Evolutionary conservation across 257 asterid species (phyloP), one percentile per base, ranked within the genome.

Genomic region (Plantago ovata): DNA sequence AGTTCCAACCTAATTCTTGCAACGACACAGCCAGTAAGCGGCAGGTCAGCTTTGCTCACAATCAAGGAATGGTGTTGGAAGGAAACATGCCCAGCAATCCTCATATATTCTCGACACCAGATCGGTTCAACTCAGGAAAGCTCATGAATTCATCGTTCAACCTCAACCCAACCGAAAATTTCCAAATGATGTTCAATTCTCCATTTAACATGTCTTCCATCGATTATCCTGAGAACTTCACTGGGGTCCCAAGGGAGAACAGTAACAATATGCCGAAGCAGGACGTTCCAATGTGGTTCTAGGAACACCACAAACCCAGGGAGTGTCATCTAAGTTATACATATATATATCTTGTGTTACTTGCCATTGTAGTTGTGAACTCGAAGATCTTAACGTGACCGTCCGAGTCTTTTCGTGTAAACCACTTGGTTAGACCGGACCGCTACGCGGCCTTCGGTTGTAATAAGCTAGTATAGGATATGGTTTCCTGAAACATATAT

Each of bases 261-360:
- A 53, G 36, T 18, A 68, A 72, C 57, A n/a, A n/a, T n/a, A 5
- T 66, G 45, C 53, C 75, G 9, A 84, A 79, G 68, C 85, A 74
- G 60, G 84, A 87, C 50, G 64, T 41, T 23, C 18, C 81, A 0
- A 64, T 75, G 22, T 88, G 96, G 96, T 88, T 61, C 75, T 81
- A 65, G 41, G 58, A 45, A 40, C 13, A 11, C 60, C 61, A 38
- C 71, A 55, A 9, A 13, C 7, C 28, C 22, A 20, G 60, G 14
- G 46, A 3, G 38, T 38, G 10, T 19, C 32, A 44, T 66, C 16
- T 8, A 28, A 28, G 36, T 28, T 28, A 28, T 28, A 28, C 7
- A 28, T 8, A 28, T 6, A n/a, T n/a, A n/a, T 28, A 63, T 55
- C 55, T 38, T 15, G n/a, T 28, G 10, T 38, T 32, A 56, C 40